phyloP scores from a whole-genome alignment of 2,329 filamentous ascomycete genomes.

The Stagonosporopsis rhizophila region DNA sequence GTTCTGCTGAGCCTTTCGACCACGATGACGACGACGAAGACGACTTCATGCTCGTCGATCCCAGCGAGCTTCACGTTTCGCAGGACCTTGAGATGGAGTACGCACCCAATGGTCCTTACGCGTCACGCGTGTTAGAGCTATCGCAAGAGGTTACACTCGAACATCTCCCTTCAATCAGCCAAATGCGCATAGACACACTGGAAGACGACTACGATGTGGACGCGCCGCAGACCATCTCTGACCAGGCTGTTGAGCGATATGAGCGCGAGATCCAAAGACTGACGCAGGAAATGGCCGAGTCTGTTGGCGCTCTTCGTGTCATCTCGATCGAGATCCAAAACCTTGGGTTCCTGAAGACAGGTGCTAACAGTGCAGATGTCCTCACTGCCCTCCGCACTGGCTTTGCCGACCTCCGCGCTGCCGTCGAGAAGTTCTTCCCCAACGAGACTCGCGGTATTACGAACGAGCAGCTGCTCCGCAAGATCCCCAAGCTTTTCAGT shows the following conservation, averaged over 20 bases:
- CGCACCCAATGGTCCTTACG: slow-evolving; percentile 37
- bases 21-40: slow-evolving; percentile 40
- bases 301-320: slow-evolving; percentile 51
- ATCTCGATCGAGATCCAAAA: slow-evolving; percentile 54
- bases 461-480: slow-evolving; percentile 50
- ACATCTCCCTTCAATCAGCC: slow-evolving; percentile 32
- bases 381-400: slow-evolving; percentile 51
- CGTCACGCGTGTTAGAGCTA: slow-evolving; percentile 37
- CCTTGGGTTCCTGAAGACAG: slow-evolving; percentile 50
- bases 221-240: slow-evolving; percentile 39
- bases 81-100: slow-evolving; percentile 39
- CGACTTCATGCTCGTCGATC: slow-evolving; percentile 41
- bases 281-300: slow-evolving; percentile 48
- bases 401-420: slow-evolving; percentile 51
- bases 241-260: slow-evolving; percentile 47
- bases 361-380: slow-evolving; percentile 44
- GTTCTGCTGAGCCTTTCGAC: slow-evolving; percentile 28
- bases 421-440: slow-evolving; percentile 52
- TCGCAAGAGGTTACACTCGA: slow-evolving; percentile 42
- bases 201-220: slow-evolving; percentile 28
- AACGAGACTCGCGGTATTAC: slow-evolving; percentile 46
- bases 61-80: slow-evolving; percentile 42
- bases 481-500: slow-evolving; percentile 47
- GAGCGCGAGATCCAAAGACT: slow-evolving; percentile 52
- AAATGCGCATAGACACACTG: slow-evolving; percentile 38